Base-by-base conservation (phyloP, 108 stramenopile genomes). In the Parietichytrium sp. region DNA sequence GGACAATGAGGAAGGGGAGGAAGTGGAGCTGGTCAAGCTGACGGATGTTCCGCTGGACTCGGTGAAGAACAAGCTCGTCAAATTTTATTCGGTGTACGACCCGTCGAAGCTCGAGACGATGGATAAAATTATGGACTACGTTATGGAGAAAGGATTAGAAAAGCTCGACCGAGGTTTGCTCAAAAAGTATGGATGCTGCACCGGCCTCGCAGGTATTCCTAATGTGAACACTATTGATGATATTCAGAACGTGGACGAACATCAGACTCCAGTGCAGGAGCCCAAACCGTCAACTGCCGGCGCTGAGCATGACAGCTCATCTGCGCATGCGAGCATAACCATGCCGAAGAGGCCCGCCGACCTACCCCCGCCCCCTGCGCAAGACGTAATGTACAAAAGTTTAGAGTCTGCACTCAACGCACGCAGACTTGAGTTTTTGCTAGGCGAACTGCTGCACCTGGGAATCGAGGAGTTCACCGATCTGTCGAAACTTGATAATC, bases 311-410 rank as follows among this genome's bases (percentile, higher is more conserved):
- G n/a, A n/a, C n/a, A n/a, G n/a, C n/a, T n/a, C n/a, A n/a, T n/a
- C n/a, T n/a, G n/a, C n/a, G n/a, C n/a, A n/a, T n/a, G n/a, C n/a
- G n/a, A n/a, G n/a, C n/a, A n/a, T n/a, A n/a, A n/a, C n/a, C n/a
- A n/a, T n/a, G n/a, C n/a, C n/a, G n/a, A n/a, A n/a, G n/a, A n/a
- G n/a, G n/a, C n/a, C n/a, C n/a, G n/a, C n/a, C n/a, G n/a, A n/a
- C n/a, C n/a, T n/a, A n/a, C n/a, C n/a, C n/a, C n/a, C n/a, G n/a
- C n/a, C n/a, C n/a, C n/a, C n/a, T n/a, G n/a, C n/a, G n/a, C n/a
- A n/a, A n/a, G n/a, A 72, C 8, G 61, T 72, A n/a, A 72, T 72
- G 8, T 72, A 72, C 61, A 72, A 72, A 25, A 72, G 61, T 27
- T 3, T 72, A 13, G 45, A 38, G 33, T 72, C 61, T 6, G 61